These are phyloP conservation scores for Cystobasidium onofrii DNA, from an alignment of 768 basidiomycete genomes.

Conservation along the genomic window DNA sequence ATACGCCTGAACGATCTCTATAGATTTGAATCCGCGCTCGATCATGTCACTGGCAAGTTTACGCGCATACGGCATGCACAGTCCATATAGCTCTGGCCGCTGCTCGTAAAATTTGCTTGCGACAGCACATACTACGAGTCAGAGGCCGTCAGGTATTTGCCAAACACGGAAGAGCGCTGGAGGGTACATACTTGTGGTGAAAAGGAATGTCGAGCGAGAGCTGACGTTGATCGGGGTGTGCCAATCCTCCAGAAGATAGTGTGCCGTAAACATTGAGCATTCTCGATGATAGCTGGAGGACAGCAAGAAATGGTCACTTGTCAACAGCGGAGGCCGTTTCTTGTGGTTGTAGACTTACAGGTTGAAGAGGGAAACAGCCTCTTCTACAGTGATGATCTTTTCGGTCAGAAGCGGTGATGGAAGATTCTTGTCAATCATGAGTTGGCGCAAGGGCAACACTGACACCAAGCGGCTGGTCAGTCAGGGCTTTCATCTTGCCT, in stretches of 20 bases:
- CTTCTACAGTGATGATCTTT: conserved; percentile 48
- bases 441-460: conserved; percentile 39
- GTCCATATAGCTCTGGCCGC: conserved; percentile 41
- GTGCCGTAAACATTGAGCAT: conserved; percentile 49
- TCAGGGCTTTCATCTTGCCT: too few species aligned
- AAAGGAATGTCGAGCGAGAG: conserved; percentile 84
- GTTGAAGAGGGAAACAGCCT: conserved; percentile 82
- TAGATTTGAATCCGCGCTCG: conserved; percentile 78
- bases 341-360: conserved; percentile 53
- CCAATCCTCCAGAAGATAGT: conserved; percentile 73
- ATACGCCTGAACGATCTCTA: conserved; percentile 70
- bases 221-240: conserved; percentile 92
- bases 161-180: not conserved
- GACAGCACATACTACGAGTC: conserved; percentile 65
- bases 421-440: conserved; percentile 41
- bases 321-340: conserved; percentile 37
- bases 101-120: conserved; percentile 74
- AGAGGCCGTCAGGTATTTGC: not conserved
- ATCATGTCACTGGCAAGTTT: conserved; percentile 53
- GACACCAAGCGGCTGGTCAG: conserved; percentile 43
- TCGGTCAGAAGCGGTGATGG: conserved; percentile 38
- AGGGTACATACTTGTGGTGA: conserved; percentile 58
- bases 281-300: conserved; percentile 5
- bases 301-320: not conserved
- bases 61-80: conserved; percentile 24